Base-by-base conservation (phyloP, 805 yeast genomes). In the Maudiozyma barnettii region DNA sequence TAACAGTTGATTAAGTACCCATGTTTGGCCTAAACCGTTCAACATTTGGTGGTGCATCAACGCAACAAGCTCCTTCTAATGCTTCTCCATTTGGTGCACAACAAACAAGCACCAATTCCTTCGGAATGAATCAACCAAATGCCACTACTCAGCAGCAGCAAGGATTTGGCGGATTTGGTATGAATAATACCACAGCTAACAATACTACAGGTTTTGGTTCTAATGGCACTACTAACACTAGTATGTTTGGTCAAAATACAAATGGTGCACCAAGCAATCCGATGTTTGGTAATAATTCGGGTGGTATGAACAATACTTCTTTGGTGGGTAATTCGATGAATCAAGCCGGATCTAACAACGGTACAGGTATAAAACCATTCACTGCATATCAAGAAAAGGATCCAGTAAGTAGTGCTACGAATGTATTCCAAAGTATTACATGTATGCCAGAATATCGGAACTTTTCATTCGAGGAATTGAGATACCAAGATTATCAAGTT, bases 371-470 rank as follows among this genome's bases (percentile, higher is more conserved):
- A 8, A 79, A 75, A 55, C 91, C 95, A 1, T 90, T 81, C 61
- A 72, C 78, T 45, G 75, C 89, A 8, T 73, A 66, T 53, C 71
- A 74, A 33, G 97, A 91, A 63, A 84, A 83, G 57, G 97, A 90
- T 59, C 61, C 67, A 33, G 63, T 72, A 4, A 70, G 80, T 12
- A 76, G 79, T 30, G 75, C 77, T 6, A 69, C 72, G 19, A 81
- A 79, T 47, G 67, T 73, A 44, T 90, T 72, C 67, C 87, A 91
- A 65, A 79, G 79, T 55, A 83, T 93, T 51, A 71, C 85, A 10
- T 77, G 86, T 41, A 90, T 93, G 97, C 95, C 95, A 5, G 95
- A 88, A 64, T 93, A 91, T 62, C 76, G 75, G 56, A 80, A 81
- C 55, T 85, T 66, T 57, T 85, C 96, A 0, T 77, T 81, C 59